A percentile compares a stretch with the other conserved stretches of the same genome.
Evolutionary conservation across 805 yeast genomes (phyloP).

Genomic region (Scheffersomyces coipomensis): DNA sequence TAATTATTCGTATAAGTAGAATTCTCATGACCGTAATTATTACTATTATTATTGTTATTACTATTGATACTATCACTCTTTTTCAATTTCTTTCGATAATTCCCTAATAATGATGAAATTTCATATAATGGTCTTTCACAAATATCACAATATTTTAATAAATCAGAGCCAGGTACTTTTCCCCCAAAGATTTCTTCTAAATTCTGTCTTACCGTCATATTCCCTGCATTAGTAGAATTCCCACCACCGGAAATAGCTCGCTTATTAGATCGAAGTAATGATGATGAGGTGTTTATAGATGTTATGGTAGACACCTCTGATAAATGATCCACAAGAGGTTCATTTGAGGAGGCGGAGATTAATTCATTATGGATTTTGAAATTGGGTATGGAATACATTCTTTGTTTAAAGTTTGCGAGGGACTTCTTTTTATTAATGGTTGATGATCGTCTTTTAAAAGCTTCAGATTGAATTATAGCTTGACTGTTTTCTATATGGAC

Average conservation of each 20-base stretch:
- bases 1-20: slow-evolving; percentile 12
- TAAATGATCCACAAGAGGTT: no score
- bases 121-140: slow-evolving; percentile 73
- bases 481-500: slow-evolving; percentile 5
- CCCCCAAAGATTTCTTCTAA: slow-evolving; percentile 35
- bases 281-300: no score
- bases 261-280: no score
- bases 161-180: slow-evolving; percentile 34
- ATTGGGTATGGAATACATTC: slow-evolving; percentile 1
- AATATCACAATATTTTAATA: slow-evolving; percentile 56
- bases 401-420: slow-evolving; percentile 34
- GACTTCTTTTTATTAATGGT: slow-evolving; percentile 28
- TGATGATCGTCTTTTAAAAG: not conserved
- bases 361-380: not conserved
- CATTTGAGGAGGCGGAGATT: not conserved
- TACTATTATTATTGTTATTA: slow-evolving; percentile 11
- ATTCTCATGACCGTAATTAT: slow-evolving; percentile 10
- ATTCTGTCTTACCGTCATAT: slow-evolving; percentile 13
- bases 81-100: not conserved
- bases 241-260: not conserved
- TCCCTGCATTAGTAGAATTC: not conserved
- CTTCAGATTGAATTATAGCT: not conserved
- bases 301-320: slow-evolving; percentile 3
- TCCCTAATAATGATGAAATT: slow-evolving; percentile 35
- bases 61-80: slow-evolving; percentile 14